phyloP scores from a whole-genome alignment of 441 rosid species.

The Pelargonium citronellum region DNA sequence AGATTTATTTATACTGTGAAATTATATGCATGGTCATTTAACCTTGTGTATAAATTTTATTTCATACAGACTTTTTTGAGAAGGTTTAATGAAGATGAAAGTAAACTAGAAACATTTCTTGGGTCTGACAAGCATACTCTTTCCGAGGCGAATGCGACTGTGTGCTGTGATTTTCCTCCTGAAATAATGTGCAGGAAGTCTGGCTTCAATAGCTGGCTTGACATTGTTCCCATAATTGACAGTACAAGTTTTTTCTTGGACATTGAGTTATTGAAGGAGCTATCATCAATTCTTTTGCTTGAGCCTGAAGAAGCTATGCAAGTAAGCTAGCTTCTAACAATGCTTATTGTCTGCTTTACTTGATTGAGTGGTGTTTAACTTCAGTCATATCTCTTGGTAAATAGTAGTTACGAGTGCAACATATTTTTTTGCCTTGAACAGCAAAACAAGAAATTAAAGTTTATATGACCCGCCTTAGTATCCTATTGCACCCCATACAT shows the following conservation, averaged over 20 bases:
- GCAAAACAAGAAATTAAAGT: background rate
- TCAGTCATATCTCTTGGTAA: background rate
- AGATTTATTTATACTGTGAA: constrained; percentile 4
- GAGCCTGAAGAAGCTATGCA: constrained; percentile 33
- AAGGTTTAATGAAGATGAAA: constrained; percentile 59
- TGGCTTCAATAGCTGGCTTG: constrained; percentile 55
- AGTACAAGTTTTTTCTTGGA: constrained; percentile 65
- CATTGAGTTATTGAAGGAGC: constrained; percentile 59
- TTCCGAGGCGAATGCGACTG: constrained; percentile 29
- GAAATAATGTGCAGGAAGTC: constrained; percentile 47
- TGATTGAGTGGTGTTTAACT: background rate
- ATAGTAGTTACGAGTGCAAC: background rate
- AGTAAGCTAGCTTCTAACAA: constrained; percentile 35
- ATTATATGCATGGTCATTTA: constrained; percentile 8
- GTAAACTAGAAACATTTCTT: constrained; percentile 34
- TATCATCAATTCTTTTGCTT: constrained; percentile 36
- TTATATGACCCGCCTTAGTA: background rate
- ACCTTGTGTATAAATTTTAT: constrained; percentile 21
- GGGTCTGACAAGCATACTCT: constrained; percentile 27
- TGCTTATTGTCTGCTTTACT: constrained; percentile 1
- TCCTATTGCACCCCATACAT: background rate
- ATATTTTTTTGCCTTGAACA: background rate
- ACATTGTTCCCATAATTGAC: constrained; percentile 48
- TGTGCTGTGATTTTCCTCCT: constrained; percentile 55
- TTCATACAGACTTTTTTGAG: constrained; percentile 52